These are phyloP conservation scores for Ajuga reptans DNA, from an alignment of 305 asterid genomes.

Conservation along the genomic window DNA sequence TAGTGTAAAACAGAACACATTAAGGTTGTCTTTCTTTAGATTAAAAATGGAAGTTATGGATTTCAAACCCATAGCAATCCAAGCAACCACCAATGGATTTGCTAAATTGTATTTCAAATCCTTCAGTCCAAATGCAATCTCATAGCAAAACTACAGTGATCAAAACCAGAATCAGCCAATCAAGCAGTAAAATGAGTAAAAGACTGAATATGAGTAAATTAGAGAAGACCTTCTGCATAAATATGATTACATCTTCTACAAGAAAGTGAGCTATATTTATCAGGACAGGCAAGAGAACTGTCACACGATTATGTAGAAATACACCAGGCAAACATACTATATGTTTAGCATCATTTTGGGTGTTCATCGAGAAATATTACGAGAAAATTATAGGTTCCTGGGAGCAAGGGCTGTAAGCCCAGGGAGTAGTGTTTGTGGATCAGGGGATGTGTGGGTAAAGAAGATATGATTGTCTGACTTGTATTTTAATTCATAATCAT, in stretches of 20 bases:
- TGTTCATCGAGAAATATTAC: background rate
- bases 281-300: background rate
- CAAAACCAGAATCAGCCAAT: background rate
- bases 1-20: background rate
- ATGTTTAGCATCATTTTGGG: background rate
- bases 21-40: too few relatives aligned
- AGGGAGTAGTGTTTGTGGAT: background rate
- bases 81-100: too few relatives aligned
- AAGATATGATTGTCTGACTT: background rate
- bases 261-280: background rate
- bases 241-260: background rate
- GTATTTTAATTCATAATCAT: background rate
- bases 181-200: background rate
- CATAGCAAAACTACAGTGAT: background rate
- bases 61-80: too few relatives aligned
- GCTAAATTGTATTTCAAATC: too few relatives aligned
- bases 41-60: too few relatives aligned
- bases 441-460: background rate
- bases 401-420: background rate
- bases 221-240: background rate
- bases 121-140: too few relatives aligned
- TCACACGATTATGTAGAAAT: background rate
- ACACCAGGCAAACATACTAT: background rate
- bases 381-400: background rate
- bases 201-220: background rate